Percentiles rank a stretch among this genome's conserved stretches.
Conservation (phyloP, 1,284 basidiomycete species). For the Laetiporus sulphureus region DNA sequence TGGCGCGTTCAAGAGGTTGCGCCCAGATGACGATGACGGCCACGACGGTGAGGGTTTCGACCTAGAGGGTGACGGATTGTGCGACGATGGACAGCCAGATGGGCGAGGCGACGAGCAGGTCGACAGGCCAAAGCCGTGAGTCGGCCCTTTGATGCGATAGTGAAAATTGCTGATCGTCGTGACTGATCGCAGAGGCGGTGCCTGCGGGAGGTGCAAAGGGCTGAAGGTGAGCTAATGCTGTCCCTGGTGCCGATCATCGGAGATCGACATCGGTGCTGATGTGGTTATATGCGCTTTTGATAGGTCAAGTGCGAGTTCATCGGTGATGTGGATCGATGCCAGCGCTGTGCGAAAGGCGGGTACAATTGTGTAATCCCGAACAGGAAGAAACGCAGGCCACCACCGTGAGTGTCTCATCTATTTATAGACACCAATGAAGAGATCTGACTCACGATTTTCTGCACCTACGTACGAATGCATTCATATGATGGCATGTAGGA, state of each 20-base stretch:
- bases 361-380: constrained; percentile 71
- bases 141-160: constrained; percentile 12
- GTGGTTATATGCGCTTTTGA: neutral
- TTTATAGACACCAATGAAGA: no score
- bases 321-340: constrained; percentile 62
- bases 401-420: constrained; percentile 58
- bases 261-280: neutral
- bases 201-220: constrained; percentile 67
- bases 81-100: constrained; percentile 16
- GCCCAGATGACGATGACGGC: constrained; percentile 38
- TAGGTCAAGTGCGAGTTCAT: constrained; percentile 68
- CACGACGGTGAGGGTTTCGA: constrained; percentile 34
- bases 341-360: constrained; percentile 56
- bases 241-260: no score
- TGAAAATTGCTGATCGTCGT: constrained; percentile 17
- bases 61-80: constrained; percentile 22
- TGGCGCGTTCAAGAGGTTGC: no score
- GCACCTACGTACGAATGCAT: neutral
- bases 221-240: constrained; percentile 48
- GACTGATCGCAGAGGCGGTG: constrained; percentile 30
- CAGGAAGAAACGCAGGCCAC: constrained; percentile 67
- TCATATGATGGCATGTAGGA: constrained; percentile 29
- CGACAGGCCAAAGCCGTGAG: constrained; percentile 40
- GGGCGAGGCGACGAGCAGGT: constrained; percentile 12
- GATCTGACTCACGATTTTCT: no score